Percentiles rank a stretch among this genome's conserved stretches.
Conservation (phyloP, 1,284 basidiomycete genomes). For the Malassezia caprae region DNA sequence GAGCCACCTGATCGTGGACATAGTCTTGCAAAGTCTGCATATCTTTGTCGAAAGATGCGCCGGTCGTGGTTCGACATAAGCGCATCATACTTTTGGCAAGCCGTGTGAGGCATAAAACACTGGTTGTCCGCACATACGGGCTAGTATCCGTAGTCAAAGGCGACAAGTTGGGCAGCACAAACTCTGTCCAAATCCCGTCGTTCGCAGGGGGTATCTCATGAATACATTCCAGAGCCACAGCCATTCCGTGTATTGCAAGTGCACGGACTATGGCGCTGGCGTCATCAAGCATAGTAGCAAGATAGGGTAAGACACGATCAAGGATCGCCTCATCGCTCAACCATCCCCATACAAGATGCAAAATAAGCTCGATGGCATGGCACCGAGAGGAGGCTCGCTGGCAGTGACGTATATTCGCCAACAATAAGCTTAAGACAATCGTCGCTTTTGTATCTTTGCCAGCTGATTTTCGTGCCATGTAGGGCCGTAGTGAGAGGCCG, state of each 20-base stretch:
- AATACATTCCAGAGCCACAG: constrained; percentile 68
- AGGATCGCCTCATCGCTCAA: constrained; percentile 90
- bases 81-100: constrained; percentile 72
- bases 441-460: constrained; percentile 64
- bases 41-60: constrained; percentile 22
- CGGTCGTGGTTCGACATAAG: constrained; percentile 72
- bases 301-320: constrained; percentile 83
- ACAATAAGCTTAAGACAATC: constrained; percentile 70
- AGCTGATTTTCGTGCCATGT: constrained; percentile 8
- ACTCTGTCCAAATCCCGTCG: constrained; percentile 75
- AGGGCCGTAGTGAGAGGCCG: neutral
- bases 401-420: constrained; percentile 82
- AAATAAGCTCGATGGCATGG: constrained; percentile 72
- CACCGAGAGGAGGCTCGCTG: constrained; percentile 74
- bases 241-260: constrained; percentile 30
- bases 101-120: constrained; percentile 74
- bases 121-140: constrained; percentile 75
- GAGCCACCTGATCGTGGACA: constrained; percentile 76
- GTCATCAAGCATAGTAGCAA: constrained; percentile 78
- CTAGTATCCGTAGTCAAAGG: constrained; percentile 73
- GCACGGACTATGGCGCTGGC: constrained; percentile 69
- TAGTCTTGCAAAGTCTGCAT: constrained; percentile 73
- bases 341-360: constrained; percentile 64
- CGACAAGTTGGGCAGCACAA: constrained; percentile 80
- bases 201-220: constrained; percentile 86